These are phyloP conservation scores for Isatis lusitanica DNA, from an alignment of 441 rosid species.

Conservation along the genomic window DNA sequence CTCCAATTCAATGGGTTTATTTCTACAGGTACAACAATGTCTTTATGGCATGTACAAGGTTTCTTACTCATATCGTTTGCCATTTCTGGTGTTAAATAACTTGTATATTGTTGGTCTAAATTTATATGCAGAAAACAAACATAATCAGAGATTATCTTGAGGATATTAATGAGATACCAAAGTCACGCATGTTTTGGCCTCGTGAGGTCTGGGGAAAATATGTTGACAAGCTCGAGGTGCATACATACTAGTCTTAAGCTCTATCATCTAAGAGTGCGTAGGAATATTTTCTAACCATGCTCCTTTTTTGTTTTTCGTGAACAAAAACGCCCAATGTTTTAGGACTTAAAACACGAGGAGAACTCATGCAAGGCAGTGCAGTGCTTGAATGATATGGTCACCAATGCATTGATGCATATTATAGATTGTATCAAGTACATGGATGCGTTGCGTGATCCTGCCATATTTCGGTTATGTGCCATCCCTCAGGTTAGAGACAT, in stretches of 20 bases:
- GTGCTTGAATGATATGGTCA: background rate
- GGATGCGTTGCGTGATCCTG: background rate
- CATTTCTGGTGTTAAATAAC: background rate
- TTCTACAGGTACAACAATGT: background rate
- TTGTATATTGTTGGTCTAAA: background rate
- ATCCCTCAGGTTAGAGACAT: background rate
- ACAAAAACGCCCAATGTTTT: background rate
- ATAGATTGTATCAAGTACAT: background rate
- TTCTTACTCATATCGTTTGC: background rate
- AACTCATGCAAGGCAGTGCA: background rate
- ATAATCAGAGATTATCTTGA: background rate
- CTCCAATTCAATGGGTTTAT: background rate
- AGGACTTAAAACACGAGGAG: background rate
- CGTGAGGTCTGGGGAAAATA: background rate
- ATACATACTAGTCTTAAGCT: background rate
- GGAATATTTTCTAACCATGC: background rate
- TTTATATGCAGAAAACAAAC: background rate
- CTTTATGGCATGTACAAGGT: background rate
- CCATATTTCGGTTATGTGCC: background rate
- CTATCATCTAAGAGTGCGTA: background rate
- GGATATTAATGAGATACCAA: background rate
- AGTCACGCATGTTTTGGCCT: background rate
- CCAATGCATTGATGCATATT: background rate
- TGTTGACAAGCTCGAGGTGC: background rate
- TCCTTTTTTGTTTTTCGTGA: background rate